These are phyloP conservation scores for Cystofilobasidium bisporidii DNA, from an alignment of 768 basidiomycete genomes.

Conservation along the genomic window DNA sequence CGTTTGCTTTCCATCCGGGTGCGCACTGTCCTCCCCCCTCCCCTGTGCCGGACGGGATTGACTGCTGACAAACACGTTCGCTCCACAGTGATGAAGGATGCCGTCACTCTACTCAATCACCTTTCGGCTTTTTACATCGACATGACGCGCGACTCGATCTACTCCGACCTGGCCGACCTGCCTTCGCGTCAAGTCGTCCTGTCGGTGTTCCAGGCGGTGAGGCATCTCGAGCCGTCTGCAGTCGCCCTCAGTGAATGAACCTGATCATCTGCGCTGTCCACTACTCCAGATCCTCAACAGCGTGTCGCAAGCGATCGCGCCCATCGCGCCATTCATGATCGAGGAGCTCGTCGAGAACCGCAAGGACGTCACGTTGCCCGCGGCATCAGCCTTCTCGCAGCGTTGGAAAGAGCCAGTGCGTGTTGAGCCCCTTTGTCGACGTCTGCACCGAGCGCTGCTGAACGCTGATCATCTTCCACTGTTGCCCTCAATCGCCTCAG, in stretches of 20 bases:
- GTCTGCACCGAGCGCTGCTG: too few relatives aligned
- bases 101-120: slow-evolving; percentile 59
- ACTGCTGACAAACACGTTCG: too few relatives aligned
- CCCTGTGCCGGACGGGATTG: too few relatives aligned
- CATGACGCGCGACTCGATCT: slow-evolving; percentile 77
- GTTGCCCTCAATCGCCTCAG: too few relatives aligned
- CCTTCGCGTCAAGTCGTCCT: slow-evolving; percentile 56
- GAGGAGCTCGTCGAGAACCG: slow-evolving; percentile 63
- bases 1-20: slow-evolving; percentile 80
- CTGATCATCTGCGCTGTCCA: background rate
- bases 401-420: slow-evolving; percentile 64
- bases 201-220: slow-evolving; percentile 61
- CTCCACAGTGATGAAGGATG: slow-evolving; percentile 45
- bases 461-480: too few relatives aligned
- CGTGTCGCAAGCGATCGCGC: slow-evolving; percentile 64
- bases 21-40: slow-evolving; percentile 12
- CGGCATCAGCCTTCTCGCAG: slow-evolving; percentile 58
- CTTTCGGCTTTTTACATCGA: slow-evolving; percentile 89
- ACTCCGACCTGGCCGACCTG: slow-evolving; percentile 54
- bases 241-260: background rate
- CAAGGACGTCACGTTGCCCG: slow-evolving; percentile 29
- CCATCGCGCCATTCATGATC: slow-evolving; percentile 78
- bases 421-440: slow-evolving; percentile 2
- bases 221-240: slow-evolving; percentile 21
- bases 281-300: slow-evolving; percentile 52